phyloP scores from a whole-genome alignment of 2,329 filamentous ascomycete genomes.

The Botrytis medusae region DNA sequence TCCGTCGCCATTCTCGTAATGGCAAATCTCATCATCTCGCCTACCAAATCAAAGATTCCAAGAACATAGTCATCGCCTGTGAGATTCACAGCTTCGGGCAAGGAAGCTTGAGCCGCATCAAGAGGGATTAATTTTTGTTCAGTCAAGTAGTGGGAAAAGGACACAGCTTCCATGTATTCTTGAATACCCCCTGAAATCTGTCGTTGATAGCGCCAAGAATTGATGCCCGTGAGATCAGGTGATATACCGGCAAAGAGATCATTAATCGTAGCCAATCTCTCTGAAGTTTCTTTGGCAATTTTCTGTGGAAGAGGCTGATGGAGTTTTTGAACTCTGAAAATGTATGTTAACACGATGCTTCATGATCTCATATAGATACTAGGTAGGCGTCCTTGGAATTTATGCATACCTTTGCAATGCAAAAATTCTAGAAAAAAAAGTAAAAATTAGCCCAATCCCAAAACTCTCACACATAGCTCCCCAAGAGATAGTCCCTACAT shows the following conservation, averaged over 20 bases:
- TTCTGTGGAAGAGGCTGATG: slow-evolving; percentile 63
- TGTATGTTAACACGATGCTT: slow-evolving; percentile 8
- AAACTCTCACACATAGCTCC: not conserved
- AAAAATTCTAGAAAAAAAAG: slow-evolving; percentile 63
- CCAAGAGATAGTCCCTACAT: slow-evolving; percentile 59
- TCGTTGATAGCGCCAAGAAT: slow-evolving; percentile 77
- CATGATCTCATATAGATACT: not conserved
- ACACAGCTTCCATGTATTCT: slow-evolving; percentile 89
- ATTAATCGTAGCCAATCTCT: slow-evolving; percentile 69
- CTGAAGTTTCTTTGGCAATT: slow-evolving; percentile 68
- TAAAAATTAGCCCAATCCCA: slow-evolving; percentile 26
- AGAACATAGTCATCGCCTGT: slow-evolving; percentile 84
- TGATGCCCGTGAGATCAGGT: slow-evolving; percentile 73
- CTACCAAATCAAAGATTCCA: slow-evolving; percentile 89
- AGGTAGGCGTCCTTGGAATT: not conserved
- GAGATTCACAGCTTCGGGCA: slow-evolving; percentile 58
- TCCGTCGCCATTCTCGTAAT: slow-evolving; percentile 81
- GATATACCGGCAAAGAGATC: slow-evolving; percentile 66
- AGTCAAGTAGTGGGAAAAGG: slow-evolving; percentile 84
- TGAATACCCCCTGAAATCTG: slow-evolving; percentile 81
- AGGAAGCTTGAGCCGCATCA: slow-evolving; percentile 54
- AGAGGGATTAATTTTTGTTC: slow-evolving; percentile 72
- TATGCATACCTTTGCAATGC: slow-evolving; percentile 69
- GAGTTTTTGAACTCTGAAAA: slow-evolving; percentile 60
- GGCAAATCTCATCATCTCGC: slow-evolving; percentile 95